These are phyloP conservation scores for Papiliotrema laurentii DNA, from an alignment of 1,284 basidiomycete species.

Conservation along the genomic window DNA sequence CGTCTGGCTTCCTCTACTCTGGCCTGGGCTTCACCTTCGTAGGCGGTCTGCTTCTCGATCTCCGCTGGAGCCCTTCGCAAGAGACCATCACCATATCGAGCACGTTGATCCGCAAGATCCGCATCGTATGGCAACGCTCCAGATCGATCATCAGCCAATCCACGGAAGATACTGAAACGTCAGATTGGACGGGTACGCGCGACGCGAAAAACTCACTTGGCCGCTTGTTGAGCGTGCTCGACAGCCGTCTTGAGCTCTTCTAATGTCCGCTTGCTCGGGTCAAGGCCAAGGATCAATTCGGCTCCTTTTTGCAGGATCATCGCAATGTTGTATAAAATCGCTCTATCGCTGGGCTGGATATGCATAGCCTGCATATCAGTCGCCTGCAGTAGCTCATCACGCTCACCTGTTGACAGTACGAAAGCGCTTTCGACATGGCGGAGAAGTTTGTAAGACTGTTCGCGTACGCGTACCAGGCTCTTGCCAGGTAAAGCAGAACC, in stretches of 20 bases:
- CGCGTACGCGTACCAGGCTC: slow-evolving; percentile 88
- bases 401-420: slow-evolving; percentile 69
- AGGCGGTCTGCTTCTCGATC: slow-evolving; percentile 63
- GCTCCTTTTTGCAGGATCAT: slow-evolving; percentile 94
- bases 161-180: slow-evolving; percentile 65
- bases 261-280: slow-evolving; percentile 68
- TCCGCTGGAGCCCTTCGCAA: slow-evolving; percentile 74
- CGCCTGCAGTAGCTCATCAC: background rate
- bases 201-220: slow-evolving; percentile 57
- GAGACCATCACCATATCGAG: slow-evolving; percentile 80
- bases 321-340: slow-evolving; percentile 86
- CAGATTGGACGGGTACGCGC: background rate
- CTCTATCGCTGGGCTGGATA: slow-evolving; percentile 77
- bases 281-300: slow-evolving; percentile 73
- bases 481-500: slow-evolving; percentile 73
- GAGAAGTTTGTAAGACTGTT: slow-evolving; percentile 75
- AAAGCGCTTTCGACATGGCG: slow-evolving; percentile 72
- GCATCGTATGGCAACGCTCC: slow-evolving; percentile 71
- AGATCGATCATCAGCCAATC: slow-evolving; percentile 68
- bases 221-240: slow-evolving; percentile 77
- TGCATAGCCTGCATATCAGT: slow-evolving; percentile 61
- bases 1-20: slow-evolving; percentile 65
- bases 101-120: slow-evolving; percentile 80
- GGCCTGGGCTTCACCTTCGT: slow-evolving; percentile 68
- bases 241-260: slow-evolving; percentile 73